A percentile compares a stretch with the other conserved stretches of the same genome.
phyloP scores from a whole-genome alignment of 2,329 filamentous ascomycete species.

The Diaporthe longicolla region DNA sequence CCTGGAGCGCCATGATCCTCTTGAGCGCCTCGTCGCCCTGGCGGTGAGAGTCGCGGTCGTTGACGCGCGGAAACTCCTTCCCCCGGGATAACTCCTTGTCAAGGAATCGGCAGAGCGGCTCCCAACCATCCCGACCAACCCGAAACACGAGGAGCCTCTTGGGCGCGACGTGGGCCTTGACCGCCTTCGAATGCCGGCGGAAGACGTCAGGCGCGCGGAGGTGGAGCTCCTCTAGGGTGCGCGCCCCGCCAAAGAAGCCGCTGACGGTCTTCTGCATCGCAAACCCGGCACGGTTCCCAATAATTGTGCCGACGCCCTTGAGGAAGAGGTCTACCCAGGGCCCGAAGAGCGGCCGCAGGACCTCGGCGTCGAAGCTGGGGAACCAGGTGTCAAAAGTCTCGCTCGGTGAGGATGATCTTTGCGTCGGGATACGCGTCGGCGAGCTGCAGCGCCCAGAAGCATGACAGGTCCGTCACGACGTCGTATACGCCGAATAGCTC shows the following conservation, averaged over 20 bases:
- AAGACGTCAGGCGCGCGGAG: background rate
- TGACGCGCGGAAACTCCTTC: slow-evolving; percentile 37
- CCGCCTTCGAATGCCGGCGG: background rate
- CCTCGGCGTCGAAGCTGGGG: slow-evolving; percentile 37
- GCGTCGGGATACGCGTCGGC: slow-evolving; percentile 44
- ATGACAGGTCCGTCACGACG: slow-evolving; percentile 43
- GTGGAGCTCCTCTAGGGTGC: background rate
- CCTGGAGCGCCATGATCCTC: background rate
- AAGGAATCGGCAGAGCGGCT: slow-evolving; percentile 37
- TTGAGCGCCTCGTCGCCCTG: slow-evolving; percentile 22
- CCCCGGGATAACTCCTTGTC: slow-evolving; percentile 23
- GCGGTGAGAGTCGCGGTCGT: slow-evolving; percentile 38
- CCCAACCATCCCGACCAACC: slow-evolving; percentile 28
- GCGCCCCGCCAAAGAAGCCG: slow-evolving; percentile 4
- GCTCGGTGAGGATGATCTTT: slow-evolving; percentile 43
- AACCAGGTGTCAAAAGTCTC: slow-evolving; percentile 44
- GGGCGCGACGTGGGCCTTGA: background rate
- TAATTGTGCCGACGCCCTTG: background rate
- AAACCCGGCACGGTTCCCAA: background rate
- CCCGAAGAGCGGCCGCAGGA: slow-evolving; percentile 44
- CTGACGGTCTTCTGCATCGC: slow-evolving; percentile 10
- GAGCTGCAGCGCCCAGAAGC: slow-evolving; percentile 41
- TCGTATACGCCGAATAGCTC: slow-evolving; percentile 42
- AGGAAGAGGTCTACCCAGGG: background rate
- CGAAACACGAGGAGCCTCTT: slow-evolving; percentile 17